Evolutionary conservation across 1,139 yeast species (phyloP), one percentile per base, ranked within the genome.

Genomic region (Taphrina populina): DNA sequence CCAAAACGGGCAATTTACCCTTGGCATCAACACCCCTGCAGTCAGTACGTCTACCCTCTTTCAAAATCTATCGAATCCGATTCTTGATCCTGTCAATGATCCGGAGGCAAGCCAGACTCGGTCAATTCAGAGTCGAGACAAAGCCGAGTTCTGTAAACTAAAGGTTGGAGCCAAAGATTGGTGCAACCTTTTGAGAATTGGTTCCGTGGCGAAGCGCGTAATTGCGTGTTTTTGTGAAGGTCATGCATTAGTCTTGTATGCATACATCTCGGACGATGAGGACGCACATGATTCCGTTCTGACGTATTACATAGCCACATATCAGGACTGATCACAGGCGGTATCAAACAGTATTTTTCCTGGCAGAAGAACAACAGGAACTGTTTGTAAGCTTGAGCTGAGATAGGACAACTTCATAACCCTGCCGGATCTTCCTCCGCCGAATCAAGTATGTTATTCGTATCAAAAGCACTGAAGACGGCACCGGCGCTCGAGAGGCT

Each of bases 151-250:
- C 52, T 59, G 61, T 5, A 58, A 59, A 26, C 65, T 63, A 6
- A 58, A 62, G 13, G 63, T 71, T 5, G 64, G 61, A 24, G 63
- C 71, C 0, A 65, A 64, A 35, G 74, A 72, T 57, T 68, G 72
- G 68, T 61, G 60, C 45, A 65, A 63, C 26, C 67, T 67, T n/a
- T 59, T 72, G 21, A 66, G 64, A 29, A 62, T 66, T 19, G 64
- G 67, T 23, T 37, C 59, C 6, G 61, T 64, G 20, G 65, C 67
- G 26, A 64, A 63, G 40, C 64, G 67, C 20, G 62, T 71, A 26
- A 64, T 71, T 2, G 53, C 71, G 8, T 72, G 74, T 35, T 61
- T 72, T 11, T 61, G 65, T 32, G 64, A 70, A 53, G 62, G 62
- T 8, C 62, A 62, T 13, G 66, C 68, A 3, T 60, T 70, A 17